Percentiles rank a stretch among this genome's conserved stretches.
Conservation (phyloP, 1,284 basidiomycete species). For the Amylostereum areolatum region DNA sequence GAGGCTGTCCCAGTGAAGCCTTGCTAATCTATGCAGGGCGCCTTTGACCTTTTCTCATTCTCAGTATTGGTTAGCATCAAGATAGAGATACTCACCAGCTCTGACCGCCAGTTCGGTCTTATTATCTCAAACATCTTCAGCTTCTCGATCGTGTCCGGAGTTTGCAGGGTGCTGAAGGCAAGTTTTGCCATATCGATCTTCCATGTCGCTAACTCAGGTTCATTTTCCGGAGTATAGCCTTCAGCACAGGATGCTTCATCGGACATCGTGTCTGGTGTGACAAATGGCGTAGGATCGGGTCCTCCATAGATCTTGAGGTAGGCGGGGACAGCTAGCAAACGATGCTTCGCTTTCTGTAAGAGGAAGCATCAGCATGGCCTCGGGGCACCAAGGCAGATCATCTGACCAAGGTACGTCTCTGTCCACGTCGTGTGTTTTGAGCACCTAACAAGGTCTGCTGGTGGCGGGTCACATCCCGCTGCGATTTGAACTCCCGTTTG, state of each 20-base stretch:
- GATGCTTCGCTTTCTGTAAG: conserved; percentile 1
- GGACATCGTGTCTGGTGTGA: conserved; percentile 5
- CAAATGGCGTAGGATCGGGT: background rate
- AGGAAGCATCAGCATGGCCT: too few relatives aligned
- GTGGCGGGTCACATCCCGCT: too few relatives aligned
- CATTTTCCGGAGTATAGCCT: conserved; percentile 1
- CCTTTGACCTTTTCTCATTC: background rate
- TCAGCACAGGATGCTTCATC: conserved; percentile 7
- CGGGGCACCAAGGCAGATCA: too few relatives aligned
- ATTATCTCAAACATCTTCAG: conserved; percentile 7
- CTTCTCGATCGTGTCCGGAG: conserved; percentile 1
- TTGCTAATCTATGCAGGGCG: background rate
- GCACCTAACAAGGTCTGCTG: too few relatives aligned
- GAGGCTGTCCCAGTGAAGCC: too few relatives aligned
- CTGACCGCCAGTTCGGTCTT: conserved; percentile 9
- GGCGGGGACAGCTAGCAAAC: background rate
- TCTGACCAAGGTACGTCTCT: too few relatives aligned
- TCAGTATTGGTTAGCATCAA: background rate
- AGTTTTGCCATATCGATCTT: background rate
- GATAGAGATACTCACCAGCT: conserved; percentile 3
- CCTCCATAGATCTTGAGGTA: background rate
- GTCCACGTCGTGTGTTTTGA: too few relatives aligned
- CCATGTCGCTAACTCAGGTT: too few relatives aligned
- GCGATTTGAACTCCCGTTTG: too few relatives aligned
- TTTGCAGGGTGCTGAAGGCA: too few relatives aligned